phyloP scores from a whole-genome alignment of 2,329 filamentous ascomycete genomes.

The Aureobasidium leucospermi region DNA sequence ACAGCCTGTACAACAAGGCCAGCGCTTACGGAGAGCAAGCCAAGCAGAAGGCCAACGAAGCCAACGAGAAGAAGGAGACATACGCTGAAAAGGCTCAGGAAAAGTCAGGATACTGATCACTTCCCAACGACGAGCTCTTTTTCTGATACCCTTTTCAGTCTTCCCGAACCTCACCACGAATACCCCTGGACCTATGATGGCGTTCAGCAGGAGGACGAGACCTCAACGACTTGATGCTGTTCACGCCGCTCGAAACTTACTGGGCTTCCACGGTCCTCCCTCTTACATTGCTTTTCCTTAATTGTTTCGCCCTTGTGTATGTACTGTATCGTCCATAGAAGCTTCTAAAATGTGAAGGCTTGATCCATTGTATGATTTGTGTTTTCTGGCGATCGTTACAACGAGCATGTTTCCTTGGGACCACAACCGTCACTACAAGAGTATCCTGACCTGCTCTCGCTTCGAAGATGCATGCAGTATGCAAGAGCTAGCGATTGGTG shows the following conservation, averaged over 20 bases:
- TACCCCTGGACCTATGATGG: conserved; percentile 10
- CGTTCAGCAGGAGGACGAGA: background rate
- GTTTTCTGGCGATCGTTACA: too few species aligned
- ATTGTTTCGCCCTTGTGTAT: conserved; percentile 4
- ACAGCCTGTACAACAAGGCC: conserved; percentile 22
- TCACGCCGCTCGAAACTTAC: background rate
- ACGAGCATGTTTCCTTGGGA: too few species aligned
- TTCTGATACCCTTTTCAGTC: conserved; percentile 5
- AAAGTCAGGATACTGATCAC: conserved; percentile 7
- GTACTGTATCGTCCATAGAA: conserved; percentile 11
- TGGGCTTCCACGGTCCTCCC: background rate
- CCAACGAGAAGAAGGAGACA: conserved; percentile 22
- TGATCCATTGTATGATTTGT: background rate
- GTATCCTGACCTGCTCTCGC: too few species aligned
- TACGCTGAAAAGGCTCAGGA: conserved; percentile 22
- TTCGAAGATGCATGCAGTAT: too few species aligned
- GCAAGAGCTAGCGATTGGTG: too few species aligned
- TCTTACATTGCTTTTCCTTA: background rate
- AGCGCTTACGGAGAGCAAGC: conserved; percentile 19
- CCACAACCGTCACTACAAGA: too few species aligned
- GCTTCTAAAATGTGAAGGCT: conserved; percentile 1
- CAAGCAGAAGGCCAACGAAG: conserved; percentile 22
- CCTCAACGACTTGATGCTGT: background rate
- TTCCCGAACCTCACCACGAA: background rate
- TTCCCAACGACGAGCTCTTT: background rate